These are phyloP conservation scores for Boletus reticulatus DNA, from an alignment of 768 basidiomycete species.

Conservation along the genomic window DNA sequence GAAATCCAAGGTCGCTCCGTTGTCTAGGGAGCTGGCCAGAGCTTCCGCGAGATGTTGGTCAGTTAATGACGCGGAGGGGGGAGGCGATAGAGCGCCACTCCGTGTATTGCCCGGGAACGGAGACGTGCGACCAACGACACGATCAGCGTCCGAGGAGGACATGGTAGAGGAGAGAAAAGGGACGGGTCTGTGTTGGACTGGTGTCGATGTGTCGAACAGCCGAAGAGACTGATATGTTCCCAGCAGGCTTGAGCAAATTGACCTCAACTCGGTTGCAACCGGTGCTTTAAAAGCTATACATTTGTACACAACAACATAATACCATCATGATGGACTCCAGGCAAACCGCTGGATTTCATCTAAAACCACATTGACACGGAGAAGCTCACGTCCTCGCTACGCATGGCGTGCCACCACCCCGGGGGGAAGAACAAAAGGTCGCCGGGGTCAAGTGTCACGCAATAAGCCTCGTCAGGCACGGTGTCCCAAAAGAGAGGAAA, in stretches of 20 bases:
- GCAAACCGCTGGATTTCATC: conserved; percentile 27
- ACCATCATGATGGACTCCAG: conserved; percentile 11
- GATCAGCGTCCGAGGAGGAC: conserved; percentile 31
- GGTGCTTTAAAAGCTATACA: conserved; percentile 21
- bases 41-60: conserved; percentile 65
- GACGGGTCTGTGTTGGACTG: conserved; percentile 14
- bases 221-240: conserved; percentile 16
- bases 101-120: conserved; percentile 24
- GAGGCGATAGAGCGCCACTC: conserved; percentile 28
- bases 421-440: conserved; percentile 89
- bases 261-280: conserved; percentile 28
- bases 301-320: conserved; percentile 7
- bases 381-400: conserved; percentile 76
- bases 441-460: conserved; percentile 69
- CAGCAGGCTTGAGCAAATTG: conserved; percentile 14
- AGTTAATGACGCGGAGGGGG: conserved; percentile 44
- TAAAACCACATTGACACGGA: conserved; percentile 94
- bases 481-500: conserved; percentile 54
- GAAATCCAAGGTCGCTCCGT: conserved; percentile 81
- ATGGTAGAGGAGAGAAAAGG: conserved; percentile 16
- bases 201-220: conserved; percentile 14
- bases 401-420: conserved; percentile 95
- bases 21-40: conserved; percentile 63
- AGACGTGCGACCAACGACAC: conserved; percentile 27
- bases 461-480: conserved; percentile 59